Evolutionary conservation across 2,329 filamentous ascomycete genomes (phyloP).

Genomic region (Moelleriella libera): DNA sequence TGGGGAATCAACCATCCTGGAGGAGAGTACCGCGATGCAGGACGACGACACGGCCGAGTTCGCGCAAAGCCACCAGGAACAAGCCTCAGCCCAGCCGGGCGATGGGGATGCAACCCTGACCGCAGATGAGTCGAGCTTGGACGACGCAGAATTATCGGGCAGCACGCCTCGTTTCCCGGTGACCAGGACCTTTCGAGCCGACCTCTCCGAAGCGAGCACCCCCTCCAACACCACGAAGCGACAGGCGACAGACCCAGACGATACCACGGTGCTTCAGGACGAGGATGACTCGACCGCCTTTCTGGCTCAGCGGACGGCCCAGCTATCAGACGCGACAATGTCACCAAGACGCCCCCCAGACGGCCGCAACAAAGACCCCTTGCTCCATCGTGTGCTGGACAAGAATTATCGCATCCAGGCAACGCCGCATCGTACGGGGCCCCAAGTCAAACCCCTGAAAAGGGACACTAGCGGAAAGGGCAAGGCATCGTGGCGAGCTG

Average conservation of each 20-base stretch:
- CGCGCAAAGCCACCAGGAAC: slow-evolving; percentile 25
- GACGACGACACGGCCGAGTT: slow-evolving; percentile 40
- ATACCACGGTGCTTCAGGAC: slow-evolving; percentile 18
- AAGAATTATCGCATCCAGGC: slow-evolving; percentile 91
- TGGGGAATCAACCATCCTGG: slow-evolving; percentile 38
- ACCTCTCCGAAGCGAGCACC: slow-evolving; percentile 54
- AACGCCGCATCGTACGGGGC: slow-evolving; percentile 56
- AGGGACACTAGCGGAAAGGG: slow-evolving; percentile 10
- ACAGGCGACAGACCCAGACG: slow-evolving; percentile 38
- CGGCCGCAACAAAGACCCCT: slow-evolving; percentile 47
- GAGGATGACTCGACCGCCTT: slow-evolving; percentile 33
- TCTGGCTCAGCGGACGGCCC: slow-evolving; percentile 36
- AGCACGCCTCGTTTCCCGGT: slow-evolving; percentile 52
- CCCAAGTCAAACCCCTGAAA: slow-evolving; percentile 31
- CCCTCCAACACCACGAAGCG: slow-evolving; percentile 63
- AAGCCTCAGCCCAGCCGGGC: slow-evolving; percentile 17
- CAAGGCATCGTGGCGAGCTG: slow-evolving; percentile 28
- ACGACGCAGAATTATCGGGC: slow-evolving; percentile 46
- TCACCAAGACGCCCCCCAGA: slow-evolving; percentile 30
- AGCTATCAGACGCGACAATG: slow-evolving; percentile 48
- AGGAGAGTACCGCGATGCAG: slow-evolving; percentile 40
- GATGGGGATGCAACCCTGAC: slow-evolving; percentile 21
- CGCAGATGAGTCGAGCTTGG: slow-evolving; percentile 52
- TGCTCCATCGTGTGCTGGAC: slow-evolving; percentile 85
- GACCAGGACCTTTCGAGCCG: slow-evolving; percentile 32